Percentiles rank a stretch among this genome's conserved stretches.
Conservation (phyloP, 2,329 filamentous ascomycete genomes). For the Exophiala phaeomuriformis region DNA sequence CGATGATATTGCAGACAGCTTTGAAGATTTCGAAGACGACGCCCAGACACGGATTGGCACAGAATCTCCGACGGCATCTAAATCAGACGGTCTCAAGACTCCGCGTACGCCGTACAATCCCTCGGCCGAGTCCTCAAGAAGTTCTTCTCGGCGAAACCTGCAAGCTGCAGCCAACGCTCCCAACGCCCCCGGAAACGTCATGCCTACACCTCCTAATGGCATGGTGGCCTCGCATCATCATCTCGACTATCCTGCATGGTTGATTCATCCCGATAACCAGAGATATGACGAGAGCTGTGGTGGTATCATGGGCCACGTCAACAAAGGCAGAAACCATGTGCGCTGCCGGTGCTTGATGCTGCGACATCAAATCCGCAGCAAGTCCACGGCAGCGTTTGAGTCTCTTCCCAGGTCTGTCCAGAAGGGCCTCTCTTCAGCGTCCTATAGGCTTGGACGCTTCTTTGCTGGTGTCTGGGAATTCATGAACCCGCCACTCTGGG, state of each 20-base stretch:
- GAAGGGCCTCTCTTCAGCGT: conserved; percentile 40
- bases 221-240: conserved; percentile 37
- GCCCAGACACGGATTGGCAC: conserved; percentile 23
- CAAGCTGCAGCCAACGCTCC: conserved; percentile 9
- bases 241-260: conserved; percentile 55
- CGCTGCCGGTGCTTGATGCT: conserved; percentile 17
- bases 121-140: conserved; percentile 19
- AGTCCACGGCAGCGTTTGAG: conserved; percentile 36
- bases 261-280: conserved; percentile 35
- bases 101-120: conserved; percentile 20
- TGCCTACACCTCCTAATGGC: conserved; percentile 44
- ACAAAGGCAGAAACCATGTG: conserved; percentile 29
- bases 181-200: conserved; percentile 19
- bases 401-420: conserved; percentile 49
- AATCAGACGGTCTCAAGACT: conserved; percentile 25
- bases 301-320: conserved; percentile 29
- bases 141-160: conserved; percentile 13
- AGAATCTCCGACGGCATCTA: conserved; percentile 24
- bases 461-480: conserved; percentile 72
- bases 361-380: conserved; percentile 22
- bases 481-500: conserved; percentile 98
- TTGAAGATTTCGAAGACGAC: conserved; percentile 22
- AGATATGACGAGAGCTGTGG: conserved; percentile 28
- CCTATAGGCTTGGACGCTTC: conserved; percentile 44
- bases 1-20: conserved; percentile 14